Evolutionary conservation across 164 flowering plant species (phyloP).

Genomic region (Piper longum): DNA sequence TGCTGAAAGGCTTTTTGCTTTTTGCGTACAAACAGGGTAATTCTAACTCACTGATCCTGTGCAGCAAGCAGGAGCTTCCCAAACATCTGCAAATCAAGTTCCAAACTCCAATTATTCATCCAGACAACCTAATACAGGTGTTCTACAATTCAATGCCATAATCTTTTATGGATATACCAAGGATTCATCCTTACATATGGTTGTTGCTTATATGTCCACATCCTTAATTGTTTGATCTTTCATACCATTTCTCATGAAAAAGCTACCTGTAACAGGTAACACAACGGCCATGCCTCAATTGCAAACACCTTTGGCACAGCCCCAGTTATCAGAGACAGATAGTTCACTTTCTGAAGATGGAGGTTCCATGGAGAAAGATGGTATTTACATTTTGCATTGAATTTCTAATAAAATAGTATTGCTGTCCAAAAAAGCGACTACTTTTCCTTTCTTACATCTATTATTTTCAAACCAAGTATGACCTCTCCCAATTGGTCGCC

Average conservation of each 20-base stretch:
- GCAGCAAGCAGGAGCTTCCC: slow-evolving; percentile 23
- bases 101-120: slow-evolving; percentile 19
- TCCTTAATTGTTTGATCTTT: too few species aligned
- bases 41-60: neutral
- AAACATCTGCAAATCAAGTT: slow-evolving; percentile 20
- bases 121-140: slow-evolving; percentile 21
- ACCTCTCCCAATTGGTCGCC: too few species aligned
- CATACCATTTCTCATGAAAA: too few species aligned
- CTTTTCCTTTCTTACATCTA: too few species aligned
- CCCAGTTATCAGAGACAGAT: slow-evolving; percentile 35
- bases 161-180: too few species aligned
- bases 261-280: slow-evolving; percentile 32
- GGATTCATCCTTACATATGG: neutral
- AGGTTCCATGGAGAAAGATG: slow-evolving; percentile 27
- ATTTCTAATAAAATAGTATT: too few species aligned
- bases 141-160: neutral
- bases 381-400: slow-evolving; percentile 14
- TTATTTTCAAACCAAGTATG: too few species aligned
- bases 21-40: neutral
- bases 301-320: slow-evolving; percentile 30
- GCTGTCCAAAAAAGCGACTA: too few species aligned
- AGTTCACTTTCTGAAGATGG: slow-evolving; percentile 33
- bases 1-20: too few species aligned
- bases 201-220: too few species aligned
- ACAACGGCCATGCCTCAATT: slow-evolving; percentile 31